Evolutionary conservation across 164 flowering plant species (phyloP).

Genomic region (Magnolia sinica): DNA sequence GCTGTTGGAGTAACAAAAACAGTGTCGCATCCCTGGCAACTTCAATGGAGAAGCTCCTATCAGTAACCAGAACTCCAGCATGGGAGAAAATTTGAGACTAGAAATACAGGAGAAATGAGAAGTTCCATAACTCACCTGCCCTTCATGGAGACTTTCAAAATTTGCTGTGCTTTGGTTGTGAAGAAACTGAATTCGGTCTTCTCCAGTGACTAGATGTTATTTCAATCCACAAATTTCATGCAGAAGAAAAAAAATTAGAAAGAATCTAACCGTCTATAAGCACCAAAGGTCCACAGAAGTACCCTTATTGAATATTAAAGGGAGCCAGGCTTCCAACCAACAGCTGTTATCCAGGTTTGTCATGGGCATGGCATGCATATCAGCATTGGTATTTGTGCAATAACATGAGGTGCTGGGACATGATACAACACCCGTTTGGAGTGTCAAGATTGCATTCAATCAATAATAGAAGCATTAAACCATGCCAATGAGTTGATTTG

Average conservation of each 20-base stretch:
- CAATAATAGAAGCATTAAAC: no score
- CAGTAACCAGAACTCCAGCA: not conserved
- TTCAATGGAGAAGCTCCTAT: slow-evolving; percentile 11
- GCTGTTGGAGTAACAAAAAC: slow-evolving; percentile 92
- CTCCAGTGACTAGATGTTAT: slow-evolving; percentile 66
- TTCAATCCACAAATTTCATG: slow-evolving; percentile 5
- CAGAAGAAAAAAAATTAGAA: not conserved
- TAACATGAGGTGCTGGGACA: no score
- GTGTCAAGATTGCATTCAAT: no score
- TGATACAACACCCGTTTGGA: no score
- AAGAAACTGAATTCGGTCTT: slow-evolving; percentile 73
- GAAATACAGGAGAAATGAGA: not conserved
- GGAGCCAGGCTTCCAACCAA: no score
- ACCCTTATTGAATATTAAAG: not conserved
- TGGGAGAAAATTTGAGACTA: not conserved
- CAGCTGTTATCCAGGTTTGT: no score
- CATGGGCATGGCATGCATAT: no score
- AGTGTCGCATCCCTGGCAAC: slow-evolving; percentile 79
- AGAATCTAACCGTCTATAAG: slow-evolving; percentile 5
- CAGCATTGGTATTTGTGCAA: no score
- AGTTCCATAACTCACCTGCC: slow-evolving; percentile 48
- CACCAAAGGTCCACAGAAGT: not conserved
- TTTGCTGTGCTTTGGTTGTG: slow-evolving; percentile 93
- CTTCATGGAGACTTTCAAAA: slow-evolving; percentile 72
- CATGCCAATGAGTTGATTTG: no score